phyloP scores from a whole-genome alignment of 352 stramenopile species.

The Phytophthora litchii region DNA sequence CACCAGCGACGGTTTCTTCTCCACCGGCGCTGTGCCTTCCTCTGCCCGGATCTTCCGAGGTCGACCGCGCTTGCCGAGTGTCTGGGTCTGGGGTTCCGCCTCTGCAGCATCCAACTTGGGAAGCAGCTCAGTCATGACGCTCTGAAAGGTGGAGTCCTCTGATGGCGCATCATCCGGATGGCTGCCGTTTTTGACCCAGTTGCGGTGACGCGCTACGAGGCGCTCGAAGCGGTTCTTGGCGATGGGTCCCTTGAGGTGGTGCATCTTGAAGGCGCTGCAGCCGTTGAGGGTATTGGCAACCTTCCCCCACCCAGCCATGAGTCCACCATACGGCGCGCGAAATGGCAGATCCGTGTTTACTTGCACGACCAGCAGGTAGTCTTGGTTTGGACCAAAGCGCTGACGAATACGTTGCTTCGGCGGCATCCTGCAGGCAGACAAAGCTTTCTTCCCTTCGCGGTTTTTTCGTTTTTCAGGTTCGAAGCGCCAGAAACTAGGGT shows the following conservation, averaged over 20 bases:
- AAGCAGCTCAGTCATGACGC: conserved; percentile 36
- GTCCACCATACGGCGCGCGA: conserved; percentile 29
- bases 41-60: conserved; percentile 29
- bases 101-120: conserved; percentile 38
- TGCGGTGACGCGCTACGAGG: conserved; percentile 30
- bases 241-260: conserved; percentile 42
- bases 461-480: conserved; percentile 19
- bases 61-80: conserved; percentile 38
- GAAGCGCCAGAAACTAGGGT: conserved; percentile 16
- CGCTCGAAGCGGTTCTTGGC: conserved; percentile 48
- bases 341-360: conserved; percentile 42
- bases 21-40: neutral
- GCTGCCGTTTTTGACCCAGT: conserved; percentile 35
- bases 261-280: conserved; percentile 43
- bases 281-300: conserved; percentile 41
- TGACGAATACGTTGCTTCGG: conserved; percentile 38
- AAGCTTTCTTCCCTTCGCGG: conserved; percentile 9
- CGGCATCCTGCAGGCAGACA: conserved; percentile 12
- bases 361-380: conserved; percentile 40
- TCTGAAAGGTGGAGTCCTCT: conserved; percentile 33
- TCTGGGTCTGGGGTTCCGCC: conserved; percentile 22
- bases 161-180: conserved; percentile 21
- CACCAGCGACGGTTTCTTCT: conserved; percentile 17
- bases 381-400: conserved; percentile 36
- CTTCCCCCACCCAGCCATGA: conserved; percentile 42